phyloP scores from a whole-genome alignment of 164 flowering plant species.

The Vitis rupestris region DNA sequence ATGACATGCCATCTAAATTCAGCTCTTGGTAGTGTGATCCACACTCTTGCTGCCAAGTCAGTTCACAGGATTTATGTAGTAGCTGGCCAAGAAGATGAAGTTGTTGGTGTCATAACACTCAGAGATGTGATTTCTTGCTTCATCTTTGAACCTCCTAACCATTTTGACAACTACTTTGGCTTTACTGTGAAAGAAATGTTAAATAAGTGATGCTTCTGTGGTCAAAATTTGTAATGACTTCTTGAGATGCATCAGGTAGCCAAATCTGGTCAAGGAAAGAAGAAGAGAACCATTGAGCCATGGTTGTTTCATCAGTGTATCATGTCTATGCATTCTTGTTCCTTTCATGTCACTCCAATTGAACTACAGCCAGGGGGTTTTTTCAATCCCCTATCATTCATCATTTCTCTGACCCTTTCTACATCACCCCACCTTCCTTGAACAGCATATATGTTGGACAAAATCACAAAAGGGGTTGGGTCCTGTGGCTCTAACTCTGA shows the following conservation, averaged over 20 bases:
- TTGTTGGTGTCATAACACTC: conserved; percentile 77
- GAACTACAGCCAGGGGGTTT: conserved; percentile 58
- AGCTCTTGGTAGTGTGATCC: conserved; percentile 57
- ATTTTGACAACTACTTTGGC: conserved; percentile 60
- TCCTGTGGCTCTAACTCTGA: conserved; percentile 54
- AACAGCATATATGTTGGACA: conserved; percentile 64
- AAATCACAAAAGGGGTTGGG: conserved; percentile 55
- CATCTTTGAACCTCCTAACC: conserved; percentile 72
- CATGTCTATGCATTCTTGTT: background rate
- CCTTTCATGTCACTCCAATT: conserved; percentile 19
- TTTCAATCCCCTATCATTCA: conserved; percentile 39
- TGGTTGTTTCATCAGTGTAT: background rate
- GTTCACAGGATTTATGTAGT: conserved; percentile 82
- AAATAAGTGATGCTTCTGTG: conserved; percentile 27
- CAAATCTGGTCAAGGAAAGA: background rate
- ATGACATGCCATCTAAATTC: conserved; percentile 64
- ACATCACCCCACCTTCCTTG: conserved; percentile 66
- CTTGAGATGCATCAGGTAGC: background rate
- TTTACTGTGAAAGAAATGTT: conserved; percentile 55
- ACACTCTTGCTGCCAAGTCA: conserved; percentile 57
- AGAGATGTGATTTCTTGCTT: conserved; percentile 94
- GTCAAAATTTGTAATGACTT: conserved; percentile 6
- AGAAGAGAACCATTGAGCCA: background rate
- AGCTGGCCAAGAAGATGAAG: conserved; percentile 37
- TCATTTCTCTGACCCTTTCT: conserved; percentile 48